Base-by-base conservation (phyloP, 192 early-diverging fungal species). In the Podila verticillata region DNA sequence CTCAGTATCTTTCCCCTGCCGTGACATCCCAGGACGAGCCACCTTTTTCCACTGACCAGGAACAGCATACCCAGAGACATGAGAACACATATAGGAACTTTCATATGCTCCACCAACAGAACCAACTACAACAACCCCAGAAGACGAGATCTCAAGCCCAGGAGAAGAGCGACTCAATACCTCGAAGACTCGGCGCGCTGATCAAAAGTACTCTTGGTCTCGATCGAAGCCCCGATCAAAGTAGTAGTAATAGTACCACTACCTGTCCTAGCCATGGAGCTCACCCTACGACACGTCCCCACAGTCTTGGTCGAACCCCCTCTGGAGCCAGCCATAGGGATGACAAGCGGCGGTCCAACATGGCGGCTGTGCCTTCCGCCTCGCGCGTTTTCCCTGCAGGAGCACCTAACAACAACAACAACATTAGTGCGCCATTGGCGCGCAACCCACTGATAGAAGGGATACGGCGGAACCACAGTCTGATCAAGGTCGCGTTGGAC, bases 401-500 rank as follows among this genome's bases (percentile, higher is more conserved):
- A n/a, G n/a, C n/a, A 44, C 39, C 39, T 15, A 39, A 8, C 36
- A 39, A 39, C 36, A 44, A 15, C 39, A 44, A 15, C 4, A 44
- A 44, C 17, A 13, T 15, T 15, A 44, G 17, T 44, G 32, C 48
- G 12, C 22, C 32, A 5, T 80, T 70, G 77, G 34, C 56, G 1
- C 48, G 65, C 8, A 72, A 68, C 26, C 77, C 77, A 3, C 48
- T 80, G 15, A 65, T 80, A 8, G 77, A 80, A 12, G 77, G 77
- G 1, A 64, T 80, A 3, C 69, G 77, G 13, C 69, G 77, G 22
- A 80, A 80, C 57, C 66, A 80, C 36, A 80, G 70, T 30, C 48
- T 80, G 60, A 72, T 80, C 77, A 80, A 80, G 39, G 77, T 80
- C 17, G 63, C 57, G 2, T 49, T 80, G 17, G 77, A 80, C 47